Evolutionary conservation across 2,329 filamentous ascomycete genomes (phyloP), one percentile per base, ranked within the genome.

Genomic region (Botrytis galanthina): DNA sequence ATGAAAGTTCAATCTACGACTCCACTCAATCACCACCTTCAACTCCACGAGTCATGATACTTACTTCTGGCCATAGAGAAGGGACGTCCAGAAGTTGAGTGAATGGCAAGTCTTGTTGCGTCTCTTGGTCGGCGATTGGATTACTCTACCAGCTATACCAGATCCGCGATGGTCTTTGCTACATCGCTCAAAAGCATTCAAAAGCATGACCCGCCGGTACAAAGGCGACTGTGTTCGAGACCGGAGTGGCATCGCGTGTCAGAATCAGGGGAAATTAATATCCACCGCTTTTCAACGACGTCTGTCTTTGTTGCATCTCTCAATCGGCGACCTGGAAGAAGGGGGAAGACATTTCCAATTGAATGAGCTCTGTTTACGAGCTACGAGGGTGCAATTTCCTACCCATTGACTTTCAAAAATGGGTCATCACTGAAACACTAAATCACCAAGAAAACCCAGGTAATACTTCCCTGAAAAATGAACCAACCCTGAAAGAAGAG

Each of bases 311-410:
- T 69, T 69, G 66, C 48, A 57, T 42, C 35, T 59, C 66, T 69
- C 1, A 68, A 32, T 69, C 66, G 66, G 66, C 48, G 66, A 68
- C 66, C 66, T 68, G 48, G 29, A 68, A 54, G 18, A 32, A 37
- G 42, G 26, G 64, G 6, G 46, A 39, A 35, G 35, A 16, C 20
- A 22, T 29, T 26, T 42, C 35, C 64, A 39, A 2, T 54, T 68
- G 26, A 26, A 22, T 26, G 9, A 32, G 8, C 16, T 54, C 26
- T 3, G 18, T 42, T 57, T 57, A 57, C 10, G 26, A 29, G 35
- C 39, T 39, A 68, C 16, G 26, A 29, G 35, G 22, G 18, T 39
- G 2, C 18, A 22, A 22, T 39, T 22, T 39, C 18, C 35, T 44
- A 66, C 10, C 35, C 8, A 8, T 26, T 46, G 62, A 48, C 29